Conservation (phyloP, 164 flowering plant genomes). For the Malania oleifera region DNA sequence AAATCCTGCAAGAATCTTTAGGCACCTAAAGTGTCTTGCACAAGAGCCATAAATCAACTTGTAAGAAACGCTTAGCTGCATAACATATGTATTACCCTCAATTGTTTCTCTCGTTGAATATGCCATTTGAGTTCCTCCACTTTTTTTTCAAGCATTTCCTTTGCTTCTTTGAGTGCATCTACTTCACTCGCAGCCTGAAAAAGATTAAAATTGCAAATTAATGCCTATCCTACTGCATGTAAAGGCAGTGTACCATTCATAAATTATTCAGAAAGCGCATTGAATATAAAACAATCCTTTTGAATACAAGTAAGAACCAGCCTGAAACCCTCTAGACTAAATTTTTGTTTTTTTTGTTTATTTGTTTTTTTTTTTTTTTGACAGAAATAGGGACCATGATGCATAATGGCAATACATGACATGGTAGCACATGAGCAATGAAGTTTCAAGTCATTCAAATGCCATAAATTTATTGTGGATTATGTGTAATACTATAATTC, state of each 20-base stretch:
- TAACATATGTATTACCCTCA: conserved; percentile 24
- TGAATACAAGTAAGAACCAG: not conserved
- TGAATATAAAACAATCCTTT: not conserved
- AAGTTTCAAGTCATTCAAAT: too few relatives aligned
- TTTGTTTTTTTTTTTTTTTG: too few relatives aligned
- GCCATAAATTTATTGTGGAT: too few relatives aligned
- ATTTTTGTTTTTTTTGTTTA: too few relatives aligned
- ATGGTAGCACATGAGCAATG: too few relatives aligned
- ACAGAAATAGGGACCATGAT: not conserved
- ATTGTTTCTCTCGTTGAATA: conserved; percentile 32
- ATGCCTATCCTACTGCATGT: not conserved
- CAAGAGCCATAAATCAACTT: not conserved
- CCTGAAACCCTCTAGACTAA: too few relatives aligned
- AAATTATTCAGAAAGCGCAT: not conserved
- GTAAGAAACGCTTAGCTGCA: not conserved
- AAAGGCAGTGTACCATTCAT: not conserved
- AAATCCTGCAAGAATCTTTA: too few relatives aligned
- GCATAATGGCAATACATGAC: too few relatives aligned
- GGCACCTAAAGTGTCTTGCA: too few relatives aligned
- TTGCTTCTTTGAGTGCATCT: conserved; percentile 26
- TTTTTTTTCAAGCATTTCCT: conserved; percentile 29
- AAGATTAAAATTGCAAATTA: conserved; percentile 14
- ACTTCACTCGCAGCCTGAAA: conserved; percentile 31
- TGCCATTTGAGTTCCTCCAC: conserved; percentile 35
- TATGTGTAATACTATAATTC: too few relatives aligned